phyloP scores from a whole-genome alignment of 1,284 basidiomycete genomes.

The Gymnopus androsaceus region DNA sequence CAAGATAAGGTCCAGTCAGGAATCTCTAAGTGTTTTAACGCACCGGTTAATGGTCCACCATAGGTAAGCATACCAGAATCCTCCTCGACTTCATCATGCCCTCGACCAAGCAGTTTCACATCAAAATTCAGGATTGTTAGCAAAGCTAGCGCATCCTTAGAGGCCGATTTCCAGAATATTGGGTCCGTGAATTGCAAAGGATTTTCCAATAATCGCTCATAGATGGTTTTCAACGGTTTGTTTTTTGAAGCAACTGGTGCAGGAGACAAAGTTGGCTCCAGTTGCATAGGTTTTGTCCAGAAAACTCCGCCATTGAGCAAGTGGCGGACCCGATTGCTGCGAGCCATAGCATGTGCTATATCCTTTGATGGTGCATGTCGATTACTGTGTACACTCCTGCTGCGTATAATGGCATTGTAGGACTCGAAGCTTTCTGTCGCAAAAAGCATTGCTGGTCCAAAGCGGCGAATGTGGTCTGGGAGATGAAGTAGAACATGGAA shows the following conservation, averaged over 20 bases:
- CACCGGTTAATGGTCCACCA: no score
- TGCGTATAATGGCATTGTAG: slow-evolving; percentile 46
- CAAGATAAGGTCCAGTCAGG: no score
- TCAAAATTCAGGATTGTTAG: no score
- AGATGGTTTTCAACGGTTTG: no score
- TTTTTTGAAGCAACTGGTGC: background rate
- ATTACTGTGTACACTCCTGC: slow-evolving; percentile 43
- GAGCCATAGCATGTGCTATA: slow-evolving; percentile 38
- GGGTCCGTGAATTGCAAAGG: no score
- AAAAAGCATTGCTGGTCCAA: slow-evolving; percentile 42
- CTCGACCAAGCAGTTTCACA: no score
- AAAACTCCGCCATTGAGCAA: slow-evolving; percentile 34
- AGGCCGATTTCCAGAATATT: no score
- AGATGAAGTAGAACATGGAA: slow-evolving; percentile 39
- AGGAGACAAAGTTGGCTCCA: background rate
- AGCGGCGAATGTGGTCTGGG: slow-evolving; percentile 31
- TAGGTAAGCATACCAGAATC: no score
- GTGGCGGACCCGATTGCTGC: slow-evolving; percentile 36
- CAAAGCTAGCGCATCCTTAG: no score
- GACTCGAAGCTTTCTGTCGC: slow-evolving; percentile 49
- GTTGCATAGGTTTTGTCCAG: background rate
- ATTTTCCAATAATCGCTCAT: no score
- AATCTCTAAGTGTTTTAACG: no score
- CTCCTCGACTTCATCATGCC: no score
- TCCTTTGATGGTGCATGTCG: slow-evolving; percentile 43